Evolutionary conservation across 495 filamentous ascomycete species (phyloP), one percentile per base, ranked within the genome.

Genomic region (Jackrogersella minutella): DNA sequence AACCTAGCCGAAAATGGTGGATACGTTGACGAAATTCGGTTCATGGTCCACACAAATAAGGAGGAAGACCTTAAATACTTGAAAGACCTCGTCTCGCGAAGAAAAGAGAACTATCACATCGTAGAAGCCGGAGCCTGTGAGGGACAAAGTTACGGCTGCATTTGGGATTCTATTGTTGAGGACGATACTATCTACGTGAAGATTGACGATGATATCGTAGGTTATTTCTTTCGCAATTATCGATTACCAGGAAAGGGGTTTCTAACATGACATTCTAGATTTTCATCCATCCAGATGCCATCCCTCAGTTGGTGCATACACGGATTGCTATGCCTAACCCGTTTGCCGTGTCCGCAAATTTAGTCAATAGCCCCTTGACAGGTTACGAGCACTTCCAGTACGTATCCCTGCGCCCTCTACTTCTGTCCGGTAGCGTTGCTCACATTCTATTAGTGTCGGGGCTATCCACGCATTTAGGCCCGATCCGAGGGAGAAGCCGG

Each of bases 191-290:
- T 86, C 50, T 85, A 83, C 57, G 76, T 86, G 55, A 83, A 82
- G 64, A 86, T 87, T 22, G 84, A 86, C 62, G 84, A 84, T 6
- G 84, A 86, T 62, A 76, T 82, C 41, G 78, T 75, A 71, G 66
- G 73, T 66, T 17, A 6, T 7, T 52, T 10, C 36, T 2, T 21
- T 17, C 6, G 19, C 21, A 33, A 17, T 28, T 2, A 5, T 6
- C 6, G 41, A 37, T 39, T 17, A 13, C 4, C 2, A 41, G 43
- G 10, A 11, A 17, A 19, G 14, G 21, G 1, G 31, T 44, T 36
- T 16, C 54, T 74, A 50, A 74, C 58, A 8, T 13, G 4, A 19
- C 14, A 14, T 17, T 3, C 6, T 22, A 75, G 73, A 44, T 85
- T 13, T 87, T 79, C 56, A 63, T 87, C 11, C 82, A 85, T 50